Evolutionary conservation across 306 rosid species (phyloP).

Genomic region (Glycine tomentella): DNA sequence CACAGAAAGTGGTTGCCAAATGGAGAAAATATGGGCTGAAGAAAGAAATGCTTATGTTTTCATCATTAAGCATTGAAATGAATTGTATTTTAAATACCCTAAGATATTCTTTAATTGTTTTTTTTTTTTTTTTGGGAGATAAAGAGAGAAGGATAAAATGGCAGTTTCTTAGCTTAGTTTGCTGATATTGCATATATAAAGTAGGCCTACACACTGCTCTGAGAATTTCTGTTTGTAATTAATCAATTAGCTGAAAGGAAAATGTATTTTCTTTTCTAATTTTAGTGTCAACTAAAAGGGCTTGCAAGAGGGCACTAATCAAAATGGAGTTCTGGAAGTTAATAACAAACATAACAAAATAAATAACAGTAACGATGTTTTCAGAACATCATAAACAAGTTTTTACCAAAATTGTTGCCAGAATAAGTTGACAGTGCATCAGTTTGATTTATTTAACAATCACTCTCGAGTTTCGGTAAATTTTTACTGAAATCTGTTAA

Average conservation of each 20-base stretch:
- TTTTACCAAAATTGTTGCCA: neutral
- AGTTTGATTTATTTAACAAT: neutral
- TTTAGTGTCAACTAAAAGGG: conserved; percentile 18
- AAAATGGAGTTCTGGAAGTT: conserved; percentile 10
- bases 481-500: neutral
- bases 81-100: conserved; percentile 21
- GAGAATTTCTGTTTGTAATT: conserved; percentile 31
- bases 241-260: conserved; percentile 14
- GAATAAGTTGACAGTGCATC: neutral
- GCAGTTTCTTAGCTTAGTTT: conserved; percentile 43
- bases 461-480: neutral
- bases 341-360: neutral
- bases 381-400: neutral
- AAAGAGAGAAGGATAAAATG: conserved; percentile 27
- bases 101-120: conserved; percentile 46
- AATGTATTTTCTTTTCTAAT: conserved; percentile 13
- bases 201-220: conserved; percentile 19
- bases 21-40: conserved; percentile 22
- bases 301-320: neutral
- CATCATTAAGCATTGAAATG: conserved; percentile 36
- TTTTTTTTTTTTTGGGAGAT: conserved; percentile 19
- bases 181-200: conserved; percentile 26
- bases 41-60: conserved; percentile 24
- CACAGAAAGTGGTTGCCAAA: neutral
- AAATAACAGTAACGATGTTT: neutral